Base-by-base conservation (phyloP, 805 yeast genomes). In the Zygotorulaspora sp. region DNA sequence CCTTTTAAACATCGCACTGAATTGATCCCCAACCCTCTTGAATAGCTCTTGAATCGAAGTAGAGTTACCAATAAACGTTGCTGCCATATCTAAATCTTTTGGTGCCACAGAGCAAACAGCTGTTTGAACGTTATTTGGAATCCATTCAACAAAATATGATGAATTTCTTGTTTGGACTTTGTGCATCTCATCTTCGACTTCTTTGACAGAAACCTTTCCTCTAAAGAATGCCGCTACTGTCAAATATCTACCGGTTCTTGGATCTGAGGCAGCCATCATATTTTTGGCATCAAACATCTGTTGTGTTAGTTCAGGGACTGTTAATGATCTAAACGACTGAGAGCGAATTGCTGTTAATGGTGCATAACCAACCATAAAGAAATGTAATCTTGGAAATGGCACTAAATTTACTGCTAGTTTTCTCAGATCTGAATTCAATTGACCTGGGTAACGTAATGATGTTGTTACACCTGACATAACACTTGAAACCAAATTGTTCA, bases 381-480 rank as follows among this genome's bases (percentile, higher is more conserved):
- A 88, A 68, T 88, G 96, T 60, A 88, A 77, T 66, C 96, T 80
- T 62, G 95, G 94, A 79, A 87, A 88, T 36, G 96, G 96, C 43
- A 88, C 95, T 67, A 88, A 73, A 68, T 88, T 88, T 43, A 88
- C 96, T 11, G 96, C 96, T 58, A 88, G 74, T 65, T 88, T 88
- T 68, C 96, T 80, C 62, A 88, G 71, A 67, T 88, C 96, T 17
- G 94, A 81, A 70, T 88, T 88, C 62, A 88, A 77, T 70, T 88
- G 95, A 60, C 96, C 96, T 44, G 96, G 96, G 72, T 81, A 88
- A 67, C 96, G 83, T 56, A 88, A 73, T 13, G 95, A 84, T 13
- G 96, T 88, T 38, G 96, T 88, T 41, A 88, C 89, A 68, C 96
- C 96, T 14, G 92, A 81, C 96, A 88, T 88, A 41, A 88, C 96